A percentile compares a stretch with the other conserved stretches of the same genome.
Conservation (phyloP, 179 eudicot species). For the Camellia oleifera region DNA sequence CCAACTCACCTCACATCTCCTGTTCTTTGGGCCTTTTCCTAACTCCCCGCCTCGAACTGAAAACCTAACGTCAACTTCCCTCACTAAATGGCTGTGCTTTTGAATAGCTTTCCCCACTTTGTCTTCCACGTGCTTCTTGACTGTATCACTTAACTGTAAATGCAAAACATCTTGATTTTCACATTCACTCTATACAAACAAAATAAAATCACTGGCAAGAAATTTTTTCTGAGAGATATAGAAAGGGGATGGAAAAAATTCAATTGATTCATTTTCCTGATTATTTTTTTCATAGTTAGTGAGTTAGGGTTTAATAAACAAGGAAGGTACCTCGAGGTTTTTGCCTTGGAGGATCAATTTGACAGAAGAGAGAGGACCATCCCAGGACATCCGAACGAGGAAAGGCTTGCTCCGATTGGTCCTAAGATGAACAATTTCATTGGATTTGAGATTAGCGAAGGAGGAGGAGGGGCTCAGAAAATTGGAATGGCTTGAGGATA, state of each 20-base stretch:
- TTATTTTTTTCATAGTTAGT: neutral
- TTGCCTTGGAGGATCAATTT: slow-evolving; percentile 79
- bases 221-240: too few relatives aligned
- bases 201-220: too few relatives aligned
- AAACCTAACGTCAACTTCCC: slow-evolving; percentile 88
- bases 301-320: neutral
- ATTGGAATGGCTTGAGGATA: slow-evolving; percentile 38
- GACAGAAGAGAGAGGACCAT: slow-evolving; percentile 82
- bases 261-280: neutral
- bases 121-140: slow-evolving; percentile 66
- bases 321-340: slow-evolving; percentile 50
- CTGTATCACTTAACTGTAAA: slow-evolving; percentile 54
- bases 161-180: slow-evolving; percentile 4
- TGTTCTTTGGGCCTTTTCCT: slow-evolving; percentile 72
- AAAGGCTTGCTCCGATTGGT: slow-evolving; percentile 6
- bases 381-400: slow-evolving; percentile 70
- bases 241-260: too few relatives aligned
- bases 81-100: slow-evolving; percentile 72
- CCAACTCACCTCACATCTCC: slow-evolving; percentile 95
- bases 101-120: slow-evolving; percentile 73
- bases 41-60: slow-evolving; percentile 81
- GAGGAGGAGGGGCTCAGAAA: slow-evolving; percentile 34
- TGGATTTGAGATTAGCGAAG: slow-evolving; percentile 17
- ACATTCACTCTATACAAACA: too few relatives aligned
- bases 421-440: slow-evolving; percentile 11